Base-by-base conservation (phyloP, 192 early-diverging fungal genomes). In the Helicostylum pulchrum region DNA sequence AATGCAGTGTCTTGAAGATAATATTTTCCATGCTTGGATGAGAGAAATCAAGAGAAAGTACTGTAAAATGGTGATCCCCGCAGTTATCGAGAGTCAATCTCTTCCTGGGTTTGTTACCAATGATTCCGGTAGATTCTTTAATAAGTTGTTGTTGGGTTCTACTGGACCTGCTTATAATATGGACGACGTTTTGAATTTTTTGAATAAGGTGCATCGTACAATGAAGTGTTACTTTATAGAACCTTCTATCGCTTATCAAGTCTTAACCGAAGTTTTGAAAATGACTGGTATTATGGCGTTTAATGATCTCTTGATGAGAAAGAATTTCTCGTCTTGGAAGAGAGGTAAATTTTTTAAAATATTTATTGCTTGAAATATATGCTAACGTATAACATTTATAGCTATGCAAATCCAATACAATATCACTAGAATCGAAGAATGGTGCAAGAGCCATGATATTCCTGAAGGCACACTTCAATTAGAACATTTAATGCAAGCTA, bases 391-490 rank as follows among this genome's bases (percentile, higher is more conserved):
- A 23, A 54, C 47, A 10, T 49, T 6, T 48, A 19, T 64, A 86
- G 87, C 87, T 21, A 94, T 96, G 85, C 97, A 99, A 84, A 95
- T 99, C 68, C 96, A 98, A 80, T 99, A 96, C 80, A 99, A 99
- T 64, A 87, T 98, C 45, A 90, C 90, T 4, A 83, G 93, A n/a
- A 84, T 99, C 57, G 94, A 97, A 76, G 97, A 99, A 70, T 99
- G 97, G 97, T 98, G 95, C 84, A 95, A 95, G 72, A 84, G 88
- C 15, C 93, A 98, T 70, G 87, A 87, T 45, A 88, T 97, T 23
- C 80, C 90, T 14, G 97, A 99, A 73, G 88, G 87, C 39, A 88
- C 83, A 5, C 80, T 95, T 56, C 93, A 98, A 67, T 77, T 96
- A 7, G 95, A 98, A 70, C 92, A 94, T 65, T 74, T 99, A 52